A percentile compares a stretch with the other conserved stretches of the same genome.
Evolutionary conservation across 73 alveolate genomes (phyloP).

Genomic region (Paramecium pentaurelia): DNA sequence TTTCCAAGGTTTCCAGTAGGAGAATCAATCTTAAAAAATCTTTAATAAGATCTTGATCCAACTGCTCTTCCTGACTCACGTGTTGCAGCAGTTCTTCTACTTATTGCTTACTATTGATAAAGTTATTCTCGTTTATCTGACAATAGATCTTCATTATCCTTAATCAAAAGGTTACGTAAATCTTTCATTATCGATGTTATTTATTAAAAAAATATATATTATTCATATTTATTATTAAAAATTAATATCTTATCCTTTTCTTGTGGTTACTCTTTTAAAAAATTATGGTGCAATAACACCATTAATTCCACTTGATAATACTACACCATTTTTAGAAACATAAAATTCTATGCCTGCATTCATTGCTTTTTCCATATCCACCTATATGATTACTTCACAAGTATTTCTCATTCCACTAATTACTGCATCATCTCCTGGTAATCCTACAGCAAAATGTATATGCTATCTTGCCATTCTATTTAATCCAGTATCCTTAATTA

Average conservation of each 20-base stretch:
- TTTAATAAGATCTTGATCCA: neutral
- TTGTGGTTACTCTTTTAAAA: constrained; percentile 64
- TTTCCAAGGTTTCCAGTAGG: neutral
- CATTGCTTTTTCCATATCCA: constrained; percentile 73
- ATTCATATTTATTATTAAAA: neutral
- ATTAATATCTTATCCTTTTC: neutral
- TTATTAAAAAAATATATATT: neutral
- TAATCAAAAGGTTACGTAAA: neutral
- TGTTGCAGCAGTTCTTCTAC: neutral
- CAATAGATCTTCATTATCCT: neutral
- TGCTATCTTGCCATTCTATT: constrained; percentile 82
- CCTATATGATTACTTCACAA: constrained; percentile 69
- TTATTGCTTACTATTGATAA: neutral
- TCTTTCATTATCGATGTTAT: neutral
- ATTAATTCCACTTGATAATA: constrained; percentile 76
- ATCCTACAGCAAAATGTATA: constrained; percentile 78
- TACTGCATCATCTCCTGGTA: constrained; percentile 77
- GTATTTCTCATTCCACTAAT: constrained; percentile 85
- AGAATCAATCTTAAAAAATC: neutral
- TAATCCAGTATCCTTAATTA: constrained; percentile 70
- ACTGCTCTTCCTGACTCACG: neutral
- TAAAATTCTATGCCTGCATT: constrained; percentile 75
- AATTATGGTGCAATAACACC: constrained; percentile 81
- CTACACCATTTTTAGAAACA: constrained; percentile 76
- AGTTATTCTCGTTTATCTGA: neutral